phyloP scores from a whole-genome alignment of 2,329 filamentous ascomycete genomes.

The Sphaerulina populicola region DNA sequence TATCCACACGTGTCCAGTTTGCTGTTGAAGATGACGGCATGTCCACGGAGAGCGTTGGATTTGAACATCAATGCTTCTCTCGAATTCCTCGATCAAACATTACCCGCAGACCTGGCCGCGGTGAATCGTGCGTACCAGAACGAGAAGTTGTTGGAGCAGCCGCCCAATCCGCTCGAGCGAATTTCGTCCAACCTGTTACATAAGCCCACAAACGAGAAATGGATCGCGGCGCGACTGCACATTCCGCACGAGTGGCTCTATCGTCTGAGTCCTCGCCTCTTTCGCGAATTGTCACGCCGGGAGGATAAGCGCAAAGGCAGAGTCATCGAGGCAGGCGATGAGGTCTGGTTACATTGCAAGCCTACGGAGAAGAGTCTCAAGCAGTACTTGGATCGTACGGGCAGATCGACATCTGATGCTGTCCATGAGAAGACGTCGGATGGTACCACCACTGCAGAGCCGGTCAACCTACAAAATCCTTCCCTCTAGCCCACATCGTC shows the following conservation, averaged over 20 bases:
- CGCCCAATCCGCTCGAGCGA: slow-evolving; percentile 34
- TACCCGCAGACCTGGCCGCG: slow-evolving; percentile 42
- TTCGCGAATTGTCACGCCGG: slow-evolving; percentile 34
- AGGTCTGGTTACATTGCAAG: slow-evolving; percentile 49
- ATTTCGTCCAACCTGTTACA: slow-evolving; percentile 43
- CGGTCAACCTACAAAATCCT: neutral
- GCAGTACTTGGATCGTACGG: slow-evolving; percentile 14
- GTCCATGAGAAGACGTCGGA: neutral
- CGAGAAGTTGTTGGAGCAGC: slow-evolving; percentile 41
- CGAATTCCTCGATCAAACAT: slow-evolving; percentile 52
- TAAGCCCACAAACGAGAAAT: slow-evolving; percentile 49
- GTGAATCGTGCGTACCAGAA: slow-evolving; percentile 47
- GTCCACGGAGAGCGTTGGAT: slow-evolving; percentile 54
- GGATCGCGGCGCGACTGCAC: slow-evolving; percentile 49
- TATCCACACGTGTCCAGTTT: slow-evolving; percentile 53
- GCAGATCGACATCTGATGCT: neutral
- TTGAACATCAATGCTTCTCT: slow-evolving; percentile 55
- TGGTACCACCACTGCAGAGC: neutral
- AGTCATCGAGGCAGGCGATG: slow-evolving; percentile 34
- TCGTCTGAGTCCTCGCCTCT: slow-evolving; percentile 41
- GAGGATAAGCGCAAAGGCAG: slow-evolving; percentile 34
- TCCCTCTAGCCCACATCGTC: too few species aligned
- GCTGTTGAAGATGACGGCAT: slow-evolving; percentile 55
- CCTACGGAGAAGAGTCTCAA: slow-evolving; percentile 26
- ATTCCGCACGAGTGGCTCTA: slow-evolving; percentile 52